Conservation (phyloP, 1,284 basidiomycete species). For the Cryptococcus sp. region DNA sequence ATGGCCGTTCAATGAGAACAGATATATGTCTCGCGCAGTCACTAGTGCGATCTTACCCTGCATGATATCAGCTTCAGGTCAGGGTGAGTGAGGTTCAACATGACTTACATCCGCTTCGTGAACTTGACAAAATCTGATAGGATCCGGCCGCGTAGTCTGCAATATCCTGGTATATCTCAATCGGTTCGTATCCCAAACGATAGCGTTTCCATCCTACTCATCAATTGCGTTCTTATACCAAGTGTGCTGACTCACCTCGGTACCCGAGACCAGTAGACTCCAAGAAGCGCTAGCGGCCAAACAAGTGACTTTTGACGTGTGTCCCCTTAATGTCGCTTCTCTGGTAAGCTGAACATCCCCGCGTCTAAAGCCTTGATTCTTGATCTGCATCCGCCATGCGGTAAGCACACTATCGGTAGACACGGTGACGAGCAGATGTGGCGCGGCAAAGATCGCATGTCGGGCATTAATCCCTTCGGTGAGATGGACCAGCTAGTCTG, state of each 20-base stretch:
- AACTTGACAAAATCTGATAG: conserved; percentile 68
- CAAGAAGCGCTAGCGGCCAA: conserved; percentile 73
- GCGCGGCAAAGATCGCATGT: conserved; percentile 72
- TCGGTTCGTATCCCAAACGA: conserved; percentile 86
- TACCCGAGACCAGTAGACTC: conserved; percentile 80
- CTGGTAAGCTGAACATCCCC: conserved; percentile 50
- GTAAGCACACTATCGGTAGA: conserved; percentile 70
- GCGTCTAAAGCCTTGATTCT: conserved; percentile 22
- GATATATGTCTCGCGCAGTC: conserved; percentile 33
- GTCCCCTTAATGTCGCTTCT: conserved; percentile 72
- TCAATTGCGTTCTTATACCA: not conserved
- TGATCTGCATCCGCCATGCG: conserved; percentile 61
- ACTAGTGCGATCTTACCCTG: conserved; percentile 46
- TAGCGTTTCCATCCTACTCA: conserved; percentile 66
- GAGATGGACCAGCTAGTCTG: conserved; percentile 61
- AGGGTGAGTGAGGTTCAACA: not conserved
- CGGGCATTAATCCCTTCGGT: conserved; percentile 67
- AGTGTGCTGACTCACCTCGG: conserved; percentile 48
- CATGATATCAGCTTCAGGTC: not conserved
- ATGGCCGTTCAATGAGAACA: conserved; percentile 47
- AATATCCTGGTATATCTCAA: conserved; percentile 71
- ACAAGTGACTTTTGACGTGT: conserved; percentile 63
- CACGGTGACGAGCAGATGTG: conserved; percentile 67
- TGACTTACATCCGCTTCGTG: conserved; percentile 74
- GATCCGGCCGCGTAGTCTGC: conserved; percentile 57